phyloP scores from a whole-genome alignment of 192 early-diverging fungal species.

The Blastocladiella britannica region DNA sequence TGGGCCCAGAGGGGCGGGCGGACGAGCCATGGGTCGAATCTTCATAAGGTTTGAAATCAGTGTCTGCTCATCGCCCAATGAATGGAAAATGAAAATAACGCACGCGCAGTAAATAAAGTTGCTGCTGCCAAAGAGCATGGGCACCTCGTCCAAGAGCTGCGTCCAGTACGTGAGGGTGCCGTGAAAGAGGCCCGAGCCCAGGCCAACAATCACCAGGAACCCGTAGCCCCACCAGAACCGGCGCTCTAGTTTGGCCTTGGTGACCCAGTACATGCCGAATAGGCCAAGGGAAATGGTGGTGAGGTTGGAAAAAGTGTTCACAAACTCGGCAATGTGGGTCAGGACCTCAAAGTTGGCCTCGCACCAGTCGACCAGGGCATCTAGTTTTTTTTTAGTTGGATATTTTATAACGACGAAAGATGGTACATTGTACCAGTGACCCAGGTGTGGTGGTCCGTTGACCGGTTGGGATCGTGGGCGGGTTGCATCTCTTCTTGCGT shows the following conservation, averaged over 20 bases:
- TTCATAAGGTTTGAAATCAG: too few species aligned
- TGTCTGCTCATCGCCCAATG: too few species aligned
- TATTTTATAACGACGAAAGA: too few species aligned
- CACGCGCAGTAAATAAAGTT: slow-evolving; percentile 5
- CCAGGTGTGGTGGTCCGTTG: too few species aligned
- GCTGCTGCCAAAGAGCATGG: slow-evolving; percentile 14
- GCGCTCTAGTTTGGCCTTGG: slow-evolving; percentile 4
- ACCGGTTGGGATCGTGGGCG: too few species aligned
- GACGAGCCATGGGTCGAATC: too few species aligned
- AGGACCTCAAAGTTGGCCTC: slow-evolving; percentile 14
- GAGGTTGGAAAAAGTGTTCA: slow-evolving; percentile 21
- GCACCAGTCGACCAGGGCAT: not conserved
- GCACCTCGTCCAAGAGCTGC: slow-evolving; percentile 23
- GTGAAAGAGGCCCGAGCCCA: slow-evolving; percentile 21
- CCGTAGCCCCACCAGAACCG: slow-evolving; percentile 7
- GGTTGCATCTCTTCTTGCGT: too few species aligned
- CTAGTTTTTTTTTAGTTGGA: too few species aligned
- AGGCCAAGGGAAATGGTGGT: slow-evolving; percentile 11
- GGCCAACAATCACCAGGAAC: slow-evolving; percentile 13
- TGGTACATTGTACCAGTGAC: too few species aligned
- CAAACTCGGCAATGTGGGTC: slow-evolving; percentile 20
- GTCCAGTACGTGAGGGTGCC: slow-evolving; percentile 12
- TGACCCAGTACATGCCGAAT: slow-evolving; percentile 8
- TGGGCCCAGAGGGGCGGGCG: slow-evolving; percentile 3
- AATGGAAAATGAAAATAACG: too few species aligned